Conservation (phyloP, 108 stramenopile species). For the Nitzschia putrida region DNA sequence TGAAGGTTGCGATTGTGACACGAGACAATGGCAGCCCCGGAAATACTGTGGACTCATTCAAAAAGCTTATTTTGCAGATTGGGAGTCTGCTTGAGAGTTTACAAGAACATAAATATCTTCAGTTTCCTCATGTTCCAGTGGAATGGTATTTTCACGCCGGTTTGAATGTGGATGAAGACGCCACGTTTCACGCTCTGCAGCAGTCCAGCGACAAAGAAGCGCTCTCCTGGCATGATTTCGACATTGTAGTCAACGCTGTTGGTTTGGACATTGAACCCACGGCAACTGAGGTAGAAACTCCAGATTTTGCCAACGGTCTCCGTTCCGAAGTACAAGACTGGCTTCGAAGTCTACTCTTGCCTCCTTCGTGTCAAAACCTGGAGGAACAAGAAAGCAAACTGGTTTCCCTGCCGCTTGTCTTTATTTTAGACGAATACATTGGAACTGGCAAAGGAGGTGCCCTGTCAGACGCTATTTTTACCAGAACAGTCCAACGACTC, state of each 20-base stretch:
- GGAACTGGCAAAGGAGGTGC: neutral
- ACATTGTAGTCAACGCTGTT: neutral
- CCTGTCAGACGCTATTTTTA: neutral
- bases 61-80: too few species aligned
- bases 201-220: neutral
- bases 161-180: neutral
- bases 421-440: neutral
- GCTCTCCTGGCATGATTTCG: neutral
- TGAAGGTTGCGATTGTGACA: neutral
- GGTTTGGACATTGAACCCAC: neutral
- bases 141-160: neutral
- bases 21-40: neutral
- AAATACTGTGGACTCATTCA: too few species aligned
- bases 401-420: neutral
- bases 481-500: neutral
- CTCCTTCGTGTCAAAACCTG: neutral
- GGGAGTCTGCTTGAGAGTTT: neutral
- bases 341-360: neutral
- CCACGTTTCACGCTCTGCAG: neutral
- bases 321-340: neutral
- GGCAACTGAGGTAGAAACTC: neutral
- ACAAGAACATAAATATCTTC: neutral
- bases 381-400: neutral
- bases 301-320: neutral
- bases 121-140: neutral